Evolutionary conservation across 2,329 filamentous ascomycete species (phyloP).

Genomic region (Phialophora verrucosa): DNA sequence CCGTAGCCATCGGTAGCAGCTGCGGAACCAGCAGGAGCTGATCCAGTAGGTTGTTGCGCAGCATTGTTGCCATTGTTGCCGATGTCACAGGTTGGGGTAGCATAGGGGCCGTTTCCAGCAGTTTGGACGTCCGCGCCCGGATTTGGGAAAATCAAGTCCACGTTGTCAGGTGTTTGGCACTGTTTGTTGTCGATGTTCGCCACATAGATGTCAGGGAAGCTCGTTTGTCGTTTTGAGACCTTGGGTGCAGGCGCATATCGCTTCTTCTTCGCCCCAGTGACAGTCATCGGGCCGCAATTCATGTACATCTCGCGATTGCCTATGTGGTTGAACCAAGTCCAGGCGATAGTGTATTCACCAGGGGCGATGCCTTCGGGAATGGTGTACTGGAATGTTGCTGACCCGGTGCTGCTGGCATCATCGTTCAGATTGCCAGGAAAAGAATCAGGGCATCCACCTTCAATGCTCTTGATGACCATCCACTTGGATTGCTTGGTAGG

Average conservation of each 20-base stretch:
- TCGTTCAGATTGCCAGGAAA: slow-evolving; percentile 63
- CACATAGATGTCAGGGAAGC: slow-evolving; percentile 75
- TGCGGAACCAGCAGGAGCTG: slow-evolving; percentile 18
- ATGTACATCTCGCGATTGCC: slow-evolving; percentile 98
- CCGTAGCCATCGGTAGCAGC: neutral
- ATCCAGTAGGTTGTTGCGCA: slow-evolving; percentile 28
- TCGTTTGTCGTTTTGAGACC: slow-evolving; percentile 43
- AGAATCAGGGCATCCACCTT: slow-evolving; percentile 80
- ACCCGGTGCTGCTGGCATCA: slow-evolving; percentile 52
- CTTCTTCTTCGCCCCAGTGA: slow-evolving; percentile 62
- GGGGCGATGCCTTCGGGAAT: slow-evolving; percentile 74
- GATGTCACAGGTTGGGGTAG: slow-evolving; percentile 33
- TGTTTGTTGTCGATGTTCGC: slow-evolving; percentile 67
- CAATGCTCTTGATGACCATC: slow-evolving; percentile 87
- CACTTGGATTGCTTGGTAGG: slow-evolving; percentile 72
- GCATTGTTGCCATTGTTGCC: slow-evolving; percentile 36
- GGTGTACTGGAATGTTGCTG: slow-evolving; percentile 69
- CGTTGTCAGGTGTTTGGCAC: slow-evolving; percentile 61
- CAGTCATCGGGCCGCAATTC: slow-evolving; percentile 81
- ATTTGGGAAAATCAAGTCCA: slow-evolving; percentile 71
- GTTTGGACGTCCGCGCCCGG: slow-evolving; percentile 64
- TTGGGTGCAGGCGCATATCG: slow-evolving; percentile 42
- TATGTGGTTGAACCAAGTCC: slow-evolving; percentile 93
- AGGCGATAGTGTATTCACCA: slow-evolving; percentile 81
- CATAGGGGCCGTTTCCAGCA: slow-evolving; percentile 35